Evolutionary conservation across 257 asterid species (phyloP).

Genomic region (Solanum clarkiae): DNA sequence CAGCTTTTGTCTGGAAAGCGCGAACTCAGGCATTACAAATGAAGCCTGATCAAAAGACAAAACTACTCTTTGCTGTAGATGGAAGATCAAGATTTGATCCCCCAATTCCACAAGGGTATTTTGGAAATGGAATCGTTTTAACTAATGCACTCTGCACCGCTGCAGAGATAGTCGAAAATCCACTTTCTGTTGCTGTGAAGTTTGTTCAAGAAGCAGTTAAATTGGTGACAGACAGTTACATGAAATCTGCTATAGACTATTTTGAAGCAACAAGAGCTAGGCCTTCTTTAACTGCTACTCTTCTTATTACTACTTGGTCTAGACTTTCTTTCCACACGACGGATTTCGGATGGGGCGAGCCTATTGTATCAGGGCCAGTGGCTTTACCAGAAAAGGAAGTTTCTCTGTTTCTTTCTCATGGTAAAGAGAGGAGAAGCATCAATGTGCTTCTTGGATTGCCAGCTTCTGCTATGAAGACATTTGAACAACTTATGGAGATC

Average conservation of each 20-base stretch:
- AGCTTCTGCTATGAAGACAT: conserved; percentile 64
- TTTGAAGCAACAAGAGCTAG: conserved; percentile 66
- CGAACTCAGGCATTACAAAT: conserved; percentile 52
- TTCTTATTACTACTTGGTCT: conserved; percentile 82
- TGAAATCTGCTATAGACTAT: conserved; percentile 70
- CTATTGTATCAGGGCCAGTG: conserved; percentile 61
- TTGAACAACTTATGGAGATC: conserved; percentile 46
- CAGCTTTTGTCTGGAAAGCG: conserved; percentile 73
- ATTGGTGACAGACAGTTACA: conserved; percentile 56
- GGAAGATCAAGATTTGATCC: conserved; percentile 69
- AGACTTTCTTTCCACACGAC: conserved; percentile 66
- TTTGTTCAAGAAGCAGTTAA: conserved; percentile 61
- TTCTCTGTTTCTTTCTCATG: conserved; percentile 67
- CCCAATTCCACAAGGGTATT: conserved; percentile 52
- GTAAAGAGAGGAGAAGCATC: conserved; percentile 53
- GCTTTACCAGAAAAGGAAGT: conserved; percentile 81
- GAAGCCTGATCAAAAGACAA: conserved; percentile 60
- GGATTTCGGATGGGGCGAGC: conserved; percentile 91
- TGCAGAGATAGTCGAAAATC: conserved; percentile 41
- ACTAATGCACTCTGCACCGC: conserved; percentile 58
- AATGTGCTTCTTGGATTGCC: conserved; percentile 91
- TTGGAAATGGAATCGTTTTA: conserved; percentile 76
- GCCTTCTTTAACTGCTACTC: conserved; percentile 73
- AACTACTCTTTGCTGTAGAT: conserved; percentile 82
- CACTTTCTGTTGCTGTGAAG: conserved; percentile 39